Base-by-base conservation (phyloP, 768 basidiomycete genomes). In the Pisolithus orientalis region DNA sequence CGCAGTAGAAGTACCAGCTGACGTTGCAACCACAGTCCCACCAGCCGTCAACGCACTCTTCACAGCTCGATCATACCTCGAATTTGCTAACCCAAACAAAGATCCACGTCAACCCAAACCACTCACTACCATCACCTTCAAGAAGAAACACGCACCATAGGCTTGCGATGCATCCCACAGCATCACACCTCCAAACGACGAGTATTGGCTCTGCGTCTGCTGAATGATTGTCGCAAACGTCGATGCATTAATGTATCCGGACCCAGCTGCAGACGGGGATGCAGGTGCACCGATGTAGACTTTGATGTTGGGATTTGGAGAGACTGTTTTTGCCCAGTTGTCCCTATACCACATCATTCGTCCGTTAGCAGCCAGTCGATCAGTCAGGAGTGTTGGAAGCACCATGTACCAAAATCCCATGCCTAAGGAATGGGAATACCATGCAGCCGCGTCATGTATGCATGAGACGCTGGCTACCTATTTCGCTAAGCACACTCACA, bases 271-370 rank as follows among this genome's bases (percentile, higher is more conserved):
- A 0, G 61, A 44, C 0, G 65, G 45, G 0, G 76, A 68, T 0
- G 69, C 77, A 0, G 78, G 76, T 24, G 70, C 77, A 39, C 77
- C 77, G 39, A 78, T 72, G 61, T 72, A 79, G 8, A 78, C 64
- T 59, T 79, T 78, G 52, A 78, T 68, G 59, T 74, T 62, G 57
- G 59, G 62, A 69, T 77, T 78, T 4, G 73, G 65, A 0, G 77
- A 76, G 37, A 63, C 54, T 0, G 62, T 66, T 34, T 65, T 69
- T 7, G 77, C 77, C 76, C 76, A 78, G 56, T 65, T 70, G 53
- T 75, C 76, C 77, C 76, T 75, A 54, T 32, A 34, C 4, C 34
- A 34, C 14, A 34, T 14, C 13, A 55, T 55, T 13, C 34, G 14
- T 4, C 34, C 34, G 11, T 34, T 34, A 13, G 5, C 34, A 34